phyloP scores from a whole-genome alignment of 768 basidiomycete genomes.

The Kwoniella heveanensis region DNA sequence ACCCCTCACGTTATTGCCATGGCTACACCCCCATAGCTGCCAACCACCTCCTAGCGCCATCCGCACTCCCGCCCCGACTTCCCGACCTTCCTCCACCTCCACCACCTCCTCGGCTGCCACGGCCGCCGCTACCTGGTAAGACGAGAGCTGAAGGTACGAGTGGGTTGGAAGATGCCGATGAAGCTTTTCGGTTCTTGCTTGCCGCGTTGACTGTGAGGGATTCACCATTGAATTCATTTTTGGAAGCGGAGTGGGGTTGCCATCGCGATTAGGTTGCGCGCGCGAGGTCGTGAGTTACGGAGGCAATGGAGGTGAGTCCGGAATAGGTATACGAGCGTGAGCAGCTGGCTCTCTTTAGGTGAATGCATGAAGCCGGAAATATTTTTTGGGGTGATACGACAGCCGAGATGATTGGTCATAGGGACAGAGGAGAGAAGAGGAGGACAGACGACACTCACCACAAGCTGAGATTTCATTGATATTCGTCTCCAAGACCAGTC shows the following conservation, averaged over 20 bases:
- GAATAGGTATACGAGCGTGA: too few relatives aligned
- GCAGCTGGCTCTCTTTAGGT: too few relatives aligned
- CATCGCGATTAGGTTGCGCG: too few relatives aligned
- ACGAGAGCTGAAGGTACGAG: constrained; percentile 41
- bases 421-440: background rate
- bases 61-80: constrained; percentile 31
- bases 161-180: constrained; percentile 45
- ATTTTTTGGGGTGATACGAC: too few relatives aligned
- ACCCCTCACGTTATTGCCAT: too few relatives aligned
- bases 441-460: constrained; percentile 30
- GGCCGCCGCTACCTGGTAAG: constrained; percentile 18
- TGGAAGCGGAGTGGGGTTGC: too few relatives aligned
- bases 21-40: constrained; percentile 47
- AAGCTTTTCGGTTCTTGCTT: constrained; percentile 43
- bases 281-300: background rate
- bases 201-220: constrained; percentile 43
- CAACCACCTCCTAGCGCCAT: constrained; percentile 44
- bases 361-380: too few relatives aligned
- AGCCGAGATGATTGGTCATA: background rate
- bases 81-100: constrained; percentile 9
- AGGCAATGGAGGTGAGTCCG: background rate
- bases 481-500: constrained; percentile 86
- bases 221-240: too few relatives aligned
- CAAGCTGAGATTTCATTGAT: constrained; percentile 54
- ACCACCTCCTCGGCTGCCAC: background rate